Evolutionary conservation across 106 monocot species (phyloP).

Genomic region (Apostasia shenzhenica): DNA sequence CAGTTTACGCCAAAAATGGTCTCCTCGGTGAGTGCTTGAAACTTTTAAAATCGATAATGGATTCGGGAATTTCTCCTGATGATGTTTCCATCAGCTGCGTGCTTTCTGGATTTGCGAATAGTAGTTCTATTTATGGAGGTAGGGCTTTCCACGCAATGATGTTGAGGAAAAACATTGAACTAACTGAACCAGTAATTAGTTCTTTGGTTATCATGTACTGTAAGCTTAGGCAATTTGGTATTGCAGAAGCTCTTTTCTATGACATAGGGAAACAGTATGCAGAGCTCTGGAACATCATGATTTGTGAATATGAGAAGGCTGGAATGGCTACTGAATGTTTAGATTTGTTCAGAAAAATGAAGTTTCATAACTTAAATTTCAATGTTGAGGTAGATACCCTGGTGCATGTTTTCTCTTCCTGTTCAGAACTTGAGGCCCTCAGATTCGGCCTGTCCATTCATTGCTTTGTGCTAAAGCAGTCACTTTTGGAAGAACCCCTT

Average conservation of each 20-base stretch:
- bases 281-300: slow-evolving; percentile 55
- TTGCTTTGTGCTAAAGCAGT: slow-evolving; percentile 38
- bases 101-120: slow-evolving; percentile 35
- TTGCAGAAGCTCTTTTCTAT: slow-evolving; percentile 33
- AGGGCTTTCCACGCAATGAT: slow-evolving; percentile 60
- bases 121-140: slow-evolving; percentile 20
- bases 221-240: slow-evolving; percentile 32
- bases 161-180: slow-evolving; percentile 43
- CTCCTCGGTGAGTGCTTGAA: slow-evolving; percentile 22
- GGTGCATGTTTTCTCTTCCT: slow-evolving; percentile 45
- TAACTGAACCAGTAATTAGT: slow-evolving; percentile 11
- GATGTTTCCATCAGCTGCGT: slow-evolving; percentile 49
- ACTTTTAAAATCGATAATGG: slow-evolving; percentile 40
- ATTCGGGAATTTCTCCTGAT: slow-evolving; percentile 45
- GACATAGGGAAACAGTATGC: slow-evolving; percentile 13
- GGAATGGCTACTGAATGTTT: slow-evolving; percentile 42
- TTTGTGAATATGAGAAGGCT: slow-evolving; percentile 39
- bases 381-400: slow-evolving; percentile 22
- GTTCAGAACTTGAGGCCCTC: slow-evolving; percentile 32
- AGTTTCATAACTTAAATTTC: slow-evolving; percentile 7
- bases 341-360: slow-evolving; percentile 55
- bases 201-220: slow-evolving; percentile 54
- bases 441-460: slow-evolving; percentile 54
- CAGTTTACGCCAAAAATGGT: slow-evolving; percentile 37
- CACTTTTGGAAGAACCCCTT: slow-evolving; percentile 18